Base-by-base conservation (phyloP, 1,284 basidiomycete species). In the Mycosarcoma maydis region DNA sequence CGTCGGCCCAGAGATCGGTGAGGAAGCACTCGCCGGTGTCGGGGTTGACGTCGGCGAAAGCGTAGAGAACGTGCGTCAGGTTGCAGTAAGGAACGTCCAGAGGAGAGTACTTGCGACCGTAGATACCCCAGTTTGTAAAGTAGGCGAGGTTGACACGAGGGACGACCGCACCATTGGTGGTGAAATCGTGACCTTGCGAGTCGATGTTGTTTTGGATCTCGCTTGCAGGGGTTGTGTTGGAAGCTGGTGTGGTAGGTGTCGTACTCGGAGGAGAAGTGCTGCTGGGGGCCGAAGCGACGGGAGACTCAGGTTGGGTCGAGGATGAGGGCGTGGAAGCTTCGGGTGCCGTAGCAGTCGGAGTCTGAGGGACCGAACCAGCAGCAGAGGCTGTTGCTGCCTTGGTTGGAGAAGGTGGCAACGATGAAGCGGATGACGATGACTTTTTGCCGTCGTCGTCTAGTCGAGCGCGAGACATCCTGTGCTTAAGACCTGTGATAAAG, bases 1-100 rank as follows among this genome's bases (percentile, higher is more conserved):
- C 87, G 79, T 94, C 92, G 3, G 92, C 89, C 84, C 90, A 94
- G 2, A 86, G 81, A 78, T 95, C 92, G 1, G 90, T 91, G 30
- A 95, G 85, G 27, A 79, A 71, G 23, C 82, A 82, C 16, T 73
- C 72, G 20, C 82, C 84, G 2, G 91, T 92, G 1, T 88, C 87
- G 23, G 86, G 84, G 19, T 88, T 86, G 47, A 90, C 86, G 81
- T 94, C 92, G 44, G 90, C 92, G 76, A 96, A 96, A 0, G 94
- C 73, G 78, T 95, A 95, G 20, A 94, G 84, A 75, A 96, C 87
- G 77, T 94, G 92, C 62, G 86, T 97, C 83, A 87, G 86, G 81
- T 84, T 87, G 58, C 80, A 83, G 53, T 81, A 83, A 48, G 93
- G 94, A 55, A 97, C 85, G 78, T 86, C 50, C 38, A 53, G 16